phyloP scores from a whole-genome alignment of 139 green algal genomes.

The Chlamydomonas urium region DNA sequence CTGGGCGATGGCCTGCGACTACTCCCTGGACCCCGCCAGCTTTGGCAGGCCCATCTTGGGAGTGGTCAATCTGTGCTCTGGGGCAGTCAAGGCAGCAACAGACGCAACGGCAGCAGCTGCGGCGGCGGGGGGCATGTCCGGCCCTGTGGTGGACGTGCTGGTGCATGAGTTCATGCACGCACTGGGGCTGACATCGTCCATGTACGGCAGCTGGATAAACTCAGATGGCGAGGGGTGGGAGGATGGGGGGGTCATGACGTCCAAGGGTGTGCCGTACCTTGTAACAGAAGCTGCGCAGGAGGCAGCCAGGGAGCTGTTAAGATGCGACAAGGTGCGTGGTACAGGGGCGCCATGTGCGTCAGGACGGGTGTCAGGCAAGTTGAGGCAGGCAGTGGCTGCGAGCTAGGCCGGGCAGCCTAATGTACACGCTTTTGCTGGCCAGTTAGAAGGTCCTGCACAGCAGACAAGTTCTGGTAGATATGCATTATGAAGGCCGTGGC shows the following conservation, averaged over 20 bases:
- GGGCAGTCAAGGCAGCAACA: background rate
- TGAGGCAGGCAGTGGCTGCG: no score
- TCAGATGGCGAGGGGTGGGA: background rate
- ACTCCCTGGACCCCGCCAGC: background rate
- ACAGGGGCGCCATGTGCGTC: background rate
- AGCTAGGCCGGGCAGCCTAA: background rate
- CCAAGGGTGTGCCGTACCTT: background rate
- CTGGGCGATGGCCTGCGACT: conserved; percentile 15
- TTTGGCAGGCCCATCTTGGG: background rate
- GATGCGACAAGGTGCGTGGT: background rate
- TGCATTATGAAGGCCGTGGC: no score
- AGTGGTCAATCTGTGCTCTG: conserved; percentile 11
- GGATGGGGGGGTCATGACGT: background rate
- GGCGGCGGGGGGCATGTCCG: background rate
- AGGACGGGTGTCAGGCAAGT: no score
- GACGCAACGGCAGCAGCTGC: background rate
- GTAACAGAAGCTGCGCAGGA: background rate
- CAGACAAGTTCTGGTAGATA: no score
- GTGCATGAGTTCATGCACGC: conserved; percentile 11
- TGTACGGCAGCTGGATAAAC: conserved; percentile 13
- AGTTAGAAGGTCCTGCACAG: background rate
- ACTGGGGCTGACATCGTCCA: conserved; percentile 3
- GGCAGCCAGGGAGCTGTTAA: background rate
- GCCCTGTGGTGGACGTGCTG: conserved; percentile 2
- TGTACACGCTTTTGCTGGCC: background rate